Base-by-base conservation (phyloP, 768 basidiomycete genomes). In the Rhizopogon vinicolor region DNA sequence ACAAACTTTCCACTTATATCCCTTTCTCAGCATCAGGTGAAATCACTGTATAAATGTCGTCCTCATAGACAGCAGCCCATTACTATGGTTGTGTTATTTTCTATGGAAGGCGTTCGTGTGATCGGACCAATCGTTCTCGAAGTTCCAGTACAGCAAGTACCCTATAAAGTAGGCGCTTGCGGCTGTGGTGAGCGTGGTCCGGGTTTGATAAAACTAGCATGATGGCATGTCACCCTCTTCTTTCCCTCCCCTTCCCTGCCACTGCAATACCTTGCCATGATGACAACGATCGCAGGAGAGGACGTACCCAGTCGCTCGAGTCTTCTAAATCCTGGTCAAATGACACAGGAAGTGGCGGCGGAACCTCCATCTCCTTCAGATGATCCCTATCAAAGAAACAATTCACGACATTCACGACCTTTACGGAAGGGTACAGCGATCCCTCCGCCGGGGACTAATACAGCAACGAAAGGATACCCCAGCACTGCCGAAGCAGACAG, bases 351-450 rank as follows among this genome's bases (percentile, higher is more conserved):
- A n/a, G 31, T 7, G n/a, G 19, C n/a, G 13, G 52, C 14, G n/a
- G 16, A 52, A 10, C 33, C 45, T n/a, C 16, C 52, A 7, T 53
- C 52, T 10, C 46, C 52, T 51, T 53, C 52, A 8, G 52, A 53
- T 3, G 31, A 49, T 35, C 52, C 52, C 18, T 53, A 53, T 35
- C 28, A 29, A 33, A 29, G 43, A 16, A 12, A 28, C 12, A 25
- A 45, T 35, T 19, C 22, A 31, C 40, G 13, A 14, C 18, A 25
- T 5, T 22, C 28, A 33, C 22, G 29, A 16, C 46, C 42, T 35
- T 5, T 49, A 9, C 52, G 44, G 18, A 45, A 33, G 31, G 14
- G 31, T 29, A 46, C 45, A 35, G 52, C 28, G 25, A 53, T 19
- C 1, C 52, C 33, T 49, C 25, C 52, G 2, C 28, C 33, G 44